A percentile compares a stretch with the other conserved stretches of the same genome.
Conservation (phyloP, 208 protist genomes). For the Crithidia sp. region DNA sequence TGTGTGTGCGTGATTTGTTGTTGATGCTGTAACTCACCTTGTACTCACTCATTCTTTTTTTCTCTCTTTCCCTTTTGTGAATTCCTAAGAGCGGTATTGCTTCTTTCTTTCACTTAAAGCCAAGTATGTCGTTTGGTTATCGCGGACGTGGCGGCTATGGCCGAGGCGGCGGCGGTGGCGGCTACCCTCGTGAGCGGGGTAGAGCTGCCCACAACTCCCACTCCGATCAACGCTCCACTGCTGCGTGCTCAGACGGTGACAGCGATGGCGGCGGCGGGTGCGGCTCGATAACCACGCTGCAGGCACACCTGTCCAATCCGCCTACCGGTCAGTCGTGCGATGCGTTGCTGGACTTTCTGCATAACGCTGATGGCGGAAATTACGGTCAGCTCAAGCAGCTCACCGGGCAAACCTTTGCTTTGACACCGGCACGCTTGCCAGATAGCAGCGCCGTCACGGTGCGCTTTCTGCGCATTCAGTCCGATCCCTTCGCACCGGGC, state of each 20-base stretch:
- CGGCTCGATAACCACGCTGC: not conserved
- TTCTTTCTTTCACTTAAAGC: too few relatives aligned
- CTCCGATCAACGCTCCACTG: not conserved
- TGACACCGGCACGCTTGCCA: conserved; percentile 20
- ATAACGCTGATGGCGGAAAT: conserved; percentile 47
- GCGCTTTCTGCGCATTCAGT: conserved; percentile 54
- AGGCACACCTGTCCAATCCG: not conserved
- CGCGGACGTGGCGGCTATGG: conserved; percentile 8
- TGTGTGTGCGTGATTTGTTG: too few relatives aligned
- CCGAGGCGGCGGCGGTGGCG: conserved; percentile 3
- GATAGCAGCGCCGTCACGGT: conserved; percentile 22
- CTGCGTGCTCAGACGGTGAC: conserved; percentile 7
- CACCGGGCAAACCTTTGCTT: conserved; percentile 38
- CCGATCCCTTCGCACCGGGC: conserved; percentile 82
- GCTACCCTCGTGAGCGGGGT: not conserved
- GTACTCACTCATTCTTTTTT: not conserved
- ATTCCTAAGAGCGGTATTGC: too few relatives aligned
- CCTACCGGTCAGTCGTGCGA: conserved; percentile 1
- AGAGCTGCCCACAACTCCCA: not conserved
- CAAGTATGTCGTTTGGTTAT: too few relatives aligned
- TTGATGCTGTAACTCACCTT: too few relatives aligned
- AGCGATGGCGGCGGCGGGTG: conserved; percentile 1
- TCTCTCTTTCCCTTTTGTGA: not conserved
- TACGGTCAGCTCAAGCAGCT: conserved; percentile 70
- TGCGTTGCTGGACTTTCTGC: conserved; percentile 38